A percentile compares a stretch with the other conserved stretches of the same genome.
Evolutionary conservation across 202 grass and related monocot genomes (phyloP).

Genomic region (Schoenoplectus tabernaemontani): DNA sequence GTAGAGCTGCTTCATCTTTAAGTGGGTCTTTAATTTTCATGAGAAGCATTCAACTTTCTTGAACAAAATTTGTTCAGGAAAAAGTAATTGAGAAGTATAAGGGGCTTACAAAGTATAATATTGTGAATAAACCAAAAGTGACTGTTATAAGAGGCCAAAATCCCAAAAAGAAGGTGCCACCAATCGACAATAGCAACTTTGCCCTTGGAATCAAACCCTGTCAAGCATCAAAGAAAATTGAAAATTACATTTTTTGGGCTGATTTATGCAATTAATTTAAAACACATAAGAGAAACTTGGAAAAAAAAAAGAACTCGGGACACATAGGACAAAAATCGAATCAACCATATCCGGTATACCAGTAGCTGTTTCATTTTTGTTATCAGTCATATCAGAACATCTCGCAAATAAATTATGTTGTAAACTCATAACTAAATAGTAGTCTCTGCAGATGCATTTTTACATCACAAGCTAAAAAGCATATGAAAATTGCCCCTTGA

Average conservation of each 20-base stretch:
- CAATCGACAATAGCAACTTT: conserved; percentile 78
- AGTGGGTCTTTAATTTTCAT: not conserved
- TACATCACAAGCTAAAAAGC: not conserved
- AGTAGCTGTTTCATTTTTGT: not conserved
- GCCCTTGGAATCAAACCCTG: conserved; percentile 84
- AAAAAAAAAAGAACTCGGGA: not conserved
- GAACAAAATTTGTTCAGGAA: not conserved
- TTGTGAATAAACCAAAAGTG: conserved; percentile 55
- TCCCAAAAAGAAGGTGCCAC: conserved; percentile 76
- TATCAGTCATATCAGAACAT: not conserved
- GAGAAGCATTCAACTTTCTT: not conserved
- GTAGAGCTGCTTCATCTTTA: not conserved
- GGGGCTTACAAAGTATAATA: conserved; percentile 62
- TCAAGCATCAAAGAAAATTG: not conserved
- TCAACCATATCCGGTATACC: not conserved
- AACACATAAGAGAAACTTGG: not conserved
- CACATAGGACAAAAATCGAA: not conserved
- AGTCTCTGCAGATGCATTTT: not conserved
- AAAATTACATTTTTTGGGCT: not conserved
- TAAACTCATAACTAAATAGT: not conserved
- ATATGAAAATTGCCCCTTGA: not conserved
- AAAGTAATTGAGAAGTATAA: not conserved
- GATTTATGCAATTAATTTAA: not conserved
- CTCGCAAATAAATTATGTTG: not conserved
- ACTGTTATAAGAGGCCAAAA: conserved; percentile 75